Conservation (phyloP, 169 alveolate genomes). For the Cryptosporidium felis region DNA sequence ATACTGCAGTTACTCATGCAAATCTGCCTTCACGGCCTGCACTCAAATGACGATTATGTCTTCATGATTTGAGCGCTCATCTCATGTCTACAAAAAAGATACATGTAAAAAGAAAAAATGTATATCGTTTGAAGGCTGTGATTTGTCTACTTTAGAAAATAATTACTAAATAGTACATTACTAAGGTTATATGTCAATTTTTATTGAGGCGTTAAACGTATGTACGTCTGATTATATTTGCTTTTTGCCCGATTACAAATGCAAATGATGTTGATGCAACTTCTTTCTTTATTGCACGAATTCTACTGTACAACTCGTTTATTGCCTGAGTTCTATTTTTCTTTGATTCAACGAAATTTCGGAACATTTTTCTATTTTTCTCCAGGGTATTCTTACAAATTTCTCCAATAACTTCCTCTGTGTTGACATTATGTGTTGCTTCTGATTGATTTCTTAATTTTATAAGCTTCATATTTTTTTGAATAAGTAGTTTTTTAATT, state of each 20-base stretch:
- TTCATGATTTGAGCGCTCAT: conserved; percentile 65
- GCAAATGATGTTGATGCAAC: conserved; percentile 39
- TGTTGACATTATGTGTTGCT: background rate
- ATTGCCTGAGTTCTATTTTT: background rate
- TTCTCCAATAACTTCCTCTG: background rate
- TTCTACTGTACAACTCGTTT: conserved; percentile 11
- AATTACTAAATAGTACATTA: background rate
- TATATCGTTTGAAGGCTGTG: background rate
- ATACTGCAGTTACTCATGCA: conserved; percentile 22
- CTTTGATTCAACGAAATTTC: conserved; percentile 36
- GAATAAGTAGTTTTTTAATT: background rate
- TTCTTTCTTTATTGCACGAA: background rate
- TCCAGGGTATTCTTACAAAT: background rate
- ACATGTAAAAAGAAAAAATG: background rate
- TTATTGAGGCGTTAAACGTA: background rate
- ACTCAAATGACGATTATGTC: conserved; percentile 61
- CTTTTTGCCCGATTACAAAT: background rate
- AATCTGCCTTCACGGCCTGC: conserved; percentile 50
- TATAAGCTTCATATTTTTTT: background rate
- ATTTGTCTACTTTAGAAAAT: background rate
- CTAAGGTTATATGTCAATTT: conserved; percentile 10
- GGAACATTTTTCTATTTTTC: conserved; percentile 2
- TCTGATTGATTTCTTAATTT: background rate
- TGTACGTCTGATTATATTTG: background rate
- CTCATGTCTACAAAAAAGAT: conserved; percentile 38